Base-by-base conservation (phyloP, 2,329 filamentous ascomycete genomes). In the Exophiala calicioides region DNA sequence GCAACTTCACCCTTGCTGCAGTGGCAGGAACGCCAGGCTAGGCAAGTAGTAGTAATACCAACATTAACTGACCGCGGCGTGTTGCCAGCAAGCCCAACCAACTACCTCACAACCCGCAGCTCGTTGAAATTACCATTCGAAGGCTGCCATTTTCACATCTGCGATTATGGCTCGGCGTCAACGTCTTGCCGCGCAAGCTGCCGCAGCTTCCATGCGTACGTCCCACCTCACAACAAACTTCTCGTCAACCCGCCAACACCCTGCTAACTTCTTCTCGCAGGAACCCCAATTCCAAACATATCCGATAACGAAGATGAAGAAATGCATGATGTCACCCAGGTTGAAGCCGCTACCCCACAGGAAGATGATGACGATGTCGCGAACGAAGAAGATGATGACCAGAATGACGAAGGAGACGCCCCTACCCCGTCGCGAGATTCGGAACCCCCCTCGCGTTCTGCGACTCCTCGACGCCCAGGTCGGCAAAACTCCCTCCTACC, bases 381-480 rank as follows among this genome's bases (percentile, higher is more conserved):
- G 23, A 50, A 57, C 23, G 58, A 56, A 15, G 47, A 61, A 60
- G 48, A 62, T 32, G 45, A 65, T 60, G 53, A 55, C 52, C 67
- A 66, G 12, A 63, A 69, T 8, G 70, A 76, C 32, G 69, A 73
- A 42, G 71, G 74, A 38, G 73, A 77, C 31, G 65, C 45, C 19
- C 58, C 60, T 16, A 68, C 66, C 8, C 67, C 68, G 13, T 67
- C 64, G 32, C 58, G 59, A 53, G 65, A 69, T 21, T 71, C 64
- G 50, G 74, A 73, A 57, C 64, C 62, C 55, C 66, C 64, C 46
- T 75, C 68, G 60, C 72, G 59, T 52, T 72, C 63, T 56, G 69
- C 75, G 29, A 82, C 82, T 19, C 80, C 71, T 43, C 62, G 69
- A 64, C 58, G 80, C 76, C 69, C 60, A 49, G 60, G 64, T 31